A percentile compares a stretch with the other conserved stretches of the same genome.
These are phyloP conservation scores for Ricinus communis DNA, from an alignment of 345 rosid genomes.

Conservation along the genomic window DNA sequence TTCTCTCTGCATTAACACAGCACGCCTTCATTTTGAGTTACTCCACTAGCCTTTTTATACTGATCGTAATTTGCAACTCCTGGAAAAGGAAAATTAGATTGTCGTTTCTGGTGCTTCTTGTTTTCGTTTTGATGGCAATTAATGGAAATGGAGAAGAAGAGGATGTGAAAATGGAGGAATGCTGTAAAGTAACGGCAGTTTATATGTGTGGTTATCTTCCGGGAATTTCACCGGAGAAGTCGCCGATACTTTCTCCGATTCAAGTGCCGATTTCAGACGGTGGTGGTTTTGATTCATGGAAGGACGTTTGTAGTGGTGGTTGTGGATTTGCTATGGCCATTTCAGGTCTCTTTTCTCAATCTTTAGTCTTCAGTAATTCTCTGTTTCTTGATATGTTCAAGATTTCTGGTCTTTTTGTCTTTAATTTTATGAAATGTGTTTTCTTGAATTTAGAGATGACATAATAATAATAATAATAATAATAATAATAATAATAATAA, in stretches of 20 bases:
- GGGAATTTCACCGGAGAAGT: constrained; percentile 56
- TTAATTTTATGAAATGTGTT: too few species aligned
- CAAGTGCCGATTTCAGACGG: constrained; percentile 32
- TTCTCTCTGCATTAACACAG: not conserved
- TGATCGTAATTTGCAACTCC: not conserved
- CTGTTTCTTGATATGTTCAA: too few species aligned
- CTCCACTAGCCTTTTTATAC: not conserved
- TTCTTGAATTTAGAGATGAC: too few species aligned
- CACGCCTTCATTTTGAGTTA: not conserved
- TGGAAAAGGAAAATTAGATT: too few species aligned
- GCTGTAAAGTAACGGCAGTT: constrained; percentile 29
- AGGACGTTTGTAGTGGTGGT: constrained; percentile 75
- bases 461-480: too few species aligned
- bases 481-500: too few species aligned
- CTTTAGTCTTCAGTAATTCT: not conserved
- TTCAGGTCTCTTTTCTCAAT: constrained; percentile 49
- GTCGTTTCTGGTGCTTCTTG: not conserved
- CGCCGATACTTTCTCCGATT: constrained; percentile 57
- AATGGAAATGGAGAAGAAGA: constrained; percentile 29
- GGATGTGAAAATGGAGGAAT: constrained; percentile 34
- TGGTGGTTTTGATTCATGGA: constrained; percentile 49
- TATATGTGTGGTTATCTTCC: constrained; percentile 85
- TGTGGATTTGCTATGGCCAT: constrained; percentile 87
- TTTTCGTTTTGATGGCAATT: constrained; percentile 25
- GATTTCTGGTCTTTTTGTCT: too few species aligned